Base-by-base conservation (phyloP, 1,139 yeast genomes). In the Sugiyamaella xylanicola region DNA sequence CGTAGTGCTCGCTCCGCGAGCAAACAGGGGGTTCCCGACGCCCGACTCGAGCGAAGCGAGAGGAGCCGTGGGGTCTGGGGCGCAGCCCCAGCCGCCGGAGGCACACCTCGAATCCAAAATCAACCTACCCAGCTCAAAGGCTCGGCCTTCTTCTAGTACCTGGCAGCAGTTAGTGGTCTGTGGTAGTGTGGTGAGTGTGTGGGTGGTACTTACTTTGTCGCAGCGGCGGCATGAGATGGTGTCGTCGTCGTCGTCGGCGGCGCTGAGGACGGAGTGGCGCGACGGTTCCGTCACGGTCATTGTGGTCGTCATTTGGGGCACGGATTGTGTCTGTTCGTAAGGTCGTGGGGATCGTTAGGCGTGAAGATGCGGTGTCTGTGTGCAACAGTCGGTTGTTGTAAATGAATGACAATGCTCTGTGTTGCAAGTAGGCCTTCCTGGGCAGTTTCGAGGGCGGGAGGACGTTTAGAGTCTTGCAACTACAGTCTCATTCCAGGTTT, bases 191-290 rank as follows among this genome's bases (percentile, higher is more conserved):
- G 37, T 4, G 37, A n/a, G 4, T 7, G 37, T 8, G 4, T 7
- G 15, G 37, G 37, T 8, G 37, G 15, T 8, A 32, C 37, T 32
- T 32, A 32, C 37, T 32, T 11, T 8, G 37, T 32, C 15, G 37
- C 37, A 32, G 37, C 37, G 37, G 15, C 37, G 37, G 37, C 37
- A 32, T 8, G 37, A 11, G 37, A 32, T 32, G 37, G 37, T 32
- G 4, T 32, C 37, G 37, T 32, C 37, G 37, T 32, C 37, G 37
- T 32, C 37, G 37, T 32, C 37, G 37, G 37, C 37, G 37, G 15
- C 15, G 37, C 5, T 32, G 29, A 25, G 8, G 8, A 9, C 5
- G 37, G 8, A 8, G 4, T 13, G 13, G 37, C 15, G 15, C 15
- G 37, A 32, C 15, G 37, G 37, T n/a, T 32, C 37, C 4, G 37